Percentiles rank a stretch among this genome's conserved stretches.
Conservation (phyloP, 768 basidiomycete species). For the Trametes villosa region DNA sequence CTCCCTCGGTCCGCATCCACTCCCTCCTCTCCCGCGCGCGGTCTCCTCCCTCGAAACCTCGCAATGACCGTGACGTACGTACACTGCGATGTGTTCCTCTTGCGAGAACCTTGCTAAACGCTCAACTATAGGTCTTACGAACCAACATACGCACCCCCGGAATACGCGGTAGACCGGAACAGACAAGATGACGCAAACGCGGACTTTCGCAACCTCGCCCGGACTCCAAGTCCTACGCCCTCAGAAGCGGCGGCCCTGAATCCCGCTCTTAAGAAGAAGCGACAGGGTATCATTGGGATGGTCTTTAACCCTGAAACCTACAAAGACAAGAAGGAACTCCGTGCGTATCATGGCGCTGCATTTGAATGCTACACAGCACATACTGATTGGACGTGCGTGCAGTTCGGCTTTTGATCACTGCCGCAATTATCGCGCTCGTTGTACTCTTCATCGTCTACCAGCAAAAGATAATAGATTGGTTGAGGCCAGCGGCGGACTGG, state of each 20-base stretch:
- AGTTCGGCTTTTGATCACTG: slow-evolving; percentile 35
- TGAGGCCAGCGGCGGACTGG: slow-evolving; percentile 68
- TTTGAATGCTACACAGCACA: not conserved
- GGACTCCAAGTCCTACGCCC: slow-evolving; percentile 10
- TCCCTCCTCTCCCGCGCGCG: not conserved
- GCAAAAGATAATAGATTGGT: slow-evolving; percentile 64
- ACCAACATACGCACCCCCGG: no score
- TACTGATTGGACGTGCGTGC: not conserved
- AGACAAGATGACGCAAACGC: slow-evolving; percentile 4
- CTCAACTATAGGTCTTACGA: not conserved
- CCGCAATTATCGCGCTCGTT: slow-evolving; percentile 37
- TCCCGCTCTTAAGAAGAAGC: not conserved
- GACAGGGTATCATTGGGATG: not conserved
- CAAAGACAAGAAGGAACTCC: slow-evolving; percentile 4
- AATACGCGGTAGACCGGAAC: no score
- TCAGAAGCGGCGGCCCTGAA: slow-evolving; percentile 1
- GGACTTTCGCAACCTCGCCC: slow-evolving; percentile 11
- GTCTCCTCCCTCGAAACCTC: not conserved
- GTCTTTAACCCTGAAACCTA: not conserved
- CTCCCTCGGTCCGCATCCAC: not conserved
- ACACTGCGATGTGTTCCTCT: not conserved
- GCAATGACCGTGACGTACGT: not conserved
- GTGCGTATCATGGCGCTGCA: not conserved
- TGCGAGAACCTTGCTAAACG: not conserved
- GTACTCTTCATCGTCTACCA: slow-evolving; percentile 48